Evolutionary conservation across 805 yeast genomes (phyloP).

Genomic region (Yarrowia sp.): DNA sequence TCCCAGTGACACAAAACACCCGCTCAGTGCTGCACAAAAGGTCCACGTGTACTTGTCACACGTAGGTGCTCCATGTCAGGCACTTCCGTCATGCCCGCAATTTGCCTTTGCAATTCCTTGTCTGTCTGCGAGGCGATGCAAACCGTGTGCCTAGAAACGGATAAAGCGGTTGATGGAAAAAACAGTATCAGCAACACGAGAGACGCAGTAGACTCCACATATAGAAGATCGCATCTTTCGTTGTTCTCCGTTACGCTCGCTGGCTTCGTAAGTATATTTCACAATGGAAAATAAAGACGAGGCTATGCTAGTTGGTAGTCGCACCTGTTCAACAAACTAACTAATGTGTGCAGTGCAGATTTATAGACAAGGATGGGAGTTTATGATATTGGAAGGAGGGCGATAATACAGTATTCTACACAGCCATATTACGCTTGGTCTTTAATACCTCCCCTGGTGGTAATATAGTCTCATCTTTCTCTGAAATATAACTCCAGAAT

Average conservation of each 20-base stretch:
- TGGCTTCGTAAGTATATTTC: background rate
- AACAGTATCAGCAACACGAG: background rate
- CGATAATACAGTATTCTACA: no score
- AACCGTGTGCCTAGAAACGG: background rate
- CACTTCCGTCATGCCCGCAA: background rate
- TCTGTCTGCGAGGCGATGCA: slow-evolving; percentile 4
- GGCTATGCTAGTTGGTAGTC: background rate
- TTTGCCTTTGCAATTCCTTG: background rate
- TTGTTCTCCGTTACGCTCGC: background rate
- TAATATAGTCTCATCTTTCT: no score
- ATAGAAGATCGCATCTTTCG: background rate
- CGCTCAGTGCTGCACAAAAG: background rate
- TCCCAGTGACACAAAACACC: background rate
- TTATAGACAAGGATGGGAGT: background rate
- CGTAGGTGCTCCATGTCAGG: background rate
- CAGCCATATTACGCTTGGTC: no score
- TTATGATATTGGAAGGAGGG: background rate
- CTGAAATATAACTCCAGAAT: background rate
- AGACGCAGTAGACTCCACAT: slow-evolving; percentile 1
- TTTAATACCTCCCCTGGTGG: no score
- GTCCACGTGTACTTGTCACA: background rate
- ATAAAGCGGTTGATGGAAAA: background rate
- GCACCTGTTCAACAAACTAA: no score
- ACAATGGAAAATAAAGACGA: no score
- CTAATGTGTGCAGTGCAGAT: no score